A percentile compares a stretch with the other conserved stretches of the same genome.
Conservation (phyloP, 495 filamentous ascomycete species). For the Neurospora sp. region DNA sequence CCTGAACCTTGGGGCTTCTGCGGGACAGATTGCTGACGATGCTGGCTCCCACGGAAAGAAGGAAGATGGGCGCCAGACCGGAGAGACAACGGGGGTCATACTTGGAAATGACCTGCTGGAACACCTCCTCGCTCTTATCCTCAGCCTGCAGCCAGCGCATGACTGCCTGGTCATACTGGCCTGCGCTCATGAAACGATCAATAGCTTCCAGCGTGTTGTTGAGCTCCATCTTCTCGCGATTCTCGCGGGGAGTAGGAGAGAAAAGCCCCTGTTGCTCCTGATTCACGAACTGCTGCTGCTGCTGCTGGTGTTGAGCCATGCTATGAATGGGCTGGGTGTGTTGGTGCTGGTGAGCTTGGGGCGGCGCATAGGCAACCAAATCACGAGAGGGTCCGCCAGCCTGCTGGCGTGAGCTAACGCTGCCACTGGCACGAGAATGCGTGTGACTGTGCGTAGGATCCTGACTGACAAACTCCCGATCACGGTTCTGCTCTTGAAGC, state of each 20-base stretch:
- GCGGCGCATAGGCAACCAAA: slow-evolving; percentile 13
- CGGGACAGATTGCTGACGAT: slow-evolving; percentile 60
- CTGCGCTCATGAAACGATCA: slow-evolving; percentile 50
- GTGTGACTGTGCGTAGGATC: slow-evolving; percentile 5
- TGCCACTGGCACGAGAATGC: slow-evolving; percentile 9
- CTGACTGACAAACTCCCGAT: slow-evolving; percentile 2
- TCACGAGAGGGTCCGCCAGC: slow-evolving; percentile 8
- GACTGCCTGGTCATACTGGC: slow-evolving; percentile 58
- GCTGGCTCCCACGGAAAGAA: slow-evolving; percentile 74
- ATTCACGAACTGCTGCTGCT: slow-evolving; percentile 19
- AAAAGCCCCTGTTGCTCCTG: slow-evolving; percentile 25
- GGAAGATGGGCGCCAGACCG: slow-evolving; percentile 63
- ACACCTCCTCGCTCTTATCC: slow-evolving; percentile 63
- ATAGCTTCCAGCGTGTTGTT: slow-evolving; percentile 57
- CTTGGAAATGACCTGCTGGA: slow-evolving; percentile 68
- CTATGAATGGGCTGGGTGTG: slow-evolving; percentile 11
- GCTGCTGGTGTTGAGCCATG: slow-evolving; percentile 25
- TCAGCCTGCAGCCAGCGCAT: slow-evolving; percentile 77
- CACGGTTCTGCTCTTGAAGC: slow-evolving; percentile 10
- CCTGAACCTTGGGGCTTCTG: slow-evolving; percentile 28
- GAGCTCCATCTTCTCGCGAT: slow-evolving; percentile 44
- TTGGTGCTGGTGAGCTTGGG: slow-evolving; percentile 7
- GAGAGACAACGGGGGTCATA: slow-evolving; percentile 61
- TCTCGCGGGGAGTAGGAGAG: slow-evolving; percentile 24
- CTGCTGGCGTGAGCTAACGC: slow-evolving; percentile 12